These are phyloP conservation scores for Phialocephala subalpina DNA, from an alignment of 2,329 filamentous ascomycete genomes.

Conservation along the genomic window DNA sequence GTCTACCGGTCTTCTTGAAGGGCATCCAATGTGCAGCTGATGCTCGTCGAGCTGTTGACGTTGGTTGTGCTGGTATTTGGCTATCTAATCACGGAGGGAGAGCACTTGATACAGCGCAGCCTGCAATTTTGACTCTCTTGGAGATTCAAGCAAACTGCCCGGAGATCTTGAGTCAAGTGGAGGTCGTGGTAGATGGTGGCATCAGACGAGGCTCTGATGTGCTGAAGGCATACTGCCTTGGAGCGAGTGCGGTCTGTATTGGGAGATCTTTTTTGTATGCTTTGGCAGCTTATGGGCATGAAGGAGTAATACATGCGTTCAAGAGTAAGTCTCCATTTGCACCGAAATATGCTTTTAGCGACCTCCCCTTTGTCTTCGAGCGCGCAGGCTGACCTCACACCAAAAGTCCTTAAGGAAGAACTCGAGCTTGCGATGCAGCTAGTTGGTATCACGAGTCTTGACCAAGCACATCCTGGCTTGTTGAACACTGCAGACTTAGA, in stretches of 20 bases:
- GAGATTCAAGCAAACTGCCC: constrained; percentile 67
- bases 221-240: constrained; percentile 69
- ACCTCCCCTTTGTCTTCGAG: neutral
- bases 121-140: constrained; percentile 63
- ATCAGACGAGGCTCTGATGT: constrained; percentile 68
- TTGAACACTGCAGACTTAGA: constrained; percentile 50
- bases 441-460: constrained; percentile 65
- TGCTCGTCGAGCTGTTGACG: constrained; percentile 56
- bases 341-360: neutral
- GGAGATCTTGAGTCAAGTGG: constrained; percentile 62
- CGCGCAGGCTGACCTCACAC: constrained; percentile 14
- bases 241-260: constrained; percentile 67
- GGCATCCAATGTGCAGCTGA: constrained; percentile 72
- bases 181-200: constrained; percentile 70
- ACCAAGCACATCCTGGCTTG: constrained; percentile 62
- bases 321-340: constrained; percentile 52
- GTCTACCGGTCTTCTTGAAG: constrained; percentile 55
- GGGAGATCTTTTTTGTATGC: constrained; percentile 66
- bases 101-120: constrained; percentile 56
- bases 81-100: constrained; percentile 67
- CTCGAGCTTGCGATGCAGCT: constrained; percentile 69
- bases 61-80: constrained; percentile 61
- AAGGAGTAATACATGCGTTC: constrained; percentile 58
- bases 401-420: constrained; percentile 62
- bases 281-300: constrained; percentile 58